A percentile compares a stretch with the other conserved stretches of the same genome.
Conservation (phyloP, 176 grass and related monocot species). For the Thinopyrum elongatum region DNA sequence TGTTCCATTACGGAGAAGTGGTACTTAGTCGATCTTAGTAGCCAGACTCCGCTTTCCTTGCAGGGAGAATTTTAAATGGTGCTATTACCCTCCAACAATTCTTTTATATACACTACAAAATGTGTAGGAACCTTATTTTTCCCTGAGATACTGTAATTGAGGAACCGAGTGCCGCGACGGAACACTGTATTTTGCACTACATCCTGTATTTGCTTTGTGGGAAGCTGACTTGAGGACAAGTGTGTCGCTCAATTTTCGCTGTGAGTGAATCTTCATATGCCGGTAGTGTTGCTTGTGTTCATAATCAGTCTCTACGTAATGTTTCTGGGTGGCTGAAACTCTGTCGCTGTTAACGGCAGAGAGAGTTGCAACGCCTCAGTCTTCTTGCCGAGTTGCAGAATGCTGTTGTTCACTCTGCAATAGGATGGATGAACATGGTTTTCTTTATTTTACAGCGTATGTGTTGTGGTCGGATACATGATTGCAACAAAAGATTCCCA, state of each 20-base stretch:
- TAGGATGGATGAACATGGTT: too few species aligned
- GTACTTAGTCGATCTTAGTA: not conserved
- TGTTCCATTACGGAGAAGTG: constrained; percentile 16
- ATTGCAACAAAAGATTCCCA: too few species aligned
- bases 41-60: not conserved
- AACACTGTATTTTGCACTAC: not conserved
- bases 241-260: not conserved
- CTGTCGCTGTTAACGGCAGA: too few species aligned
- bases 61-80: not conserved
- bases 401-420: too few species aligned
- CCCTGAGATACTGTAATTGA: not conserved
- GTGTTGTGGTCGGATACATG: too few species aligned
- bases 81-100: not conserved
- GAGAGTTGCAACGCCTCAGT: too few species aligned
- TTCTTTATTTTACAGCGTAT: too few species aligned
- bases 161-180: too few species aligned
- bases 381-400: too few species aligned
- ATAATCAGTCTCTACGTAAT: not conserved
- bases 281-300: not conserved
- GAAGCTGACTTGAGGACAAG: not conserved
- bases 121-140: constrained; percentile 3
- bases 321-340: too few species aligned
- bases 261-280: not conserved
- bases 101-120: not conserved
- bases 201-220: not conserved